Evolutionary conservation across 2,329 filamentous ascomycete species (phyloP), one percentile per base, ranked within the genome.

Genomic region (Trichoderma sp.): DNA sequence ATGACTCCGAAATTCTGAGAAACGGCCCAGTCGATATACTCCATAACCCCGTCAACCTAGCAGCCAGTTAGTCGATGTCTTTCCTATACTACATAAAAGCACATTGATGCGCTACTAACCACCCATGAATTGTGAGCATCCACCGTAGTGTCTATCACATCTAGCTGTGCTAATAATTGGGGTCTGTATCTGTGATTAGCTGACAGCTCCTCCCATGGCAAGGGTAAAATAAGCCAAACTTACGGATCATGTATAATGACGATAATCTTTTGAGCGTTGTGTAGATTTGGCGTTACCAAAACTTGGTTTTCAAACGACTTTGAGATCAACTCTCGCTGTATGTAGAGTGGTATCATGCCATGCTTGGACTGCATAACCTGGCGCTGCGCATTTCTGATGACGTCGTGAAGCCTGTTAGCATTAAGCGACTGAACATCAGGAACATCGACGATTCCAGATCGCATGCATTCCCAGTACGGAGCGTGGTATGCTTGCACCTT

Each of bases 191-290:
- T 16, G 18, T 39, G 32, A 7, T 77, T 16, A 77, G 69, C 30
- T 43, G 14, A 68, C 24, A 5, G 18, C 5, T 43, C 7, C 21
- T 5, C 7, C 21, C 6, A n/a, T 13, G 26, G 13, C 4, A 26
- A 26, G 24, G 6, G 32, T 14, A 60, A 18, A 49, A 37, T 5
- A 11, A 8, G 32, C 21, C 24, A 46, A 56, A 84, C 90, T 84
- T 80, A 93, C 85, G 95, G 93, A 75, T 97, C 95, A 78, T 99
- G 96, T 68, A 99, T 90, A 59, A 98, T 91, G 13, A 99, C 83
- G 14, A 99, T 77, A 4, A 98, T 83, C 65, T 89, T 92, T 68
- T 86, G 87, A 21, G 87, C 85, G 43, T 86, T 81, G 68, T 88
- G 83, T 65, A 96, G 88, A 55, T 89, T 86, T 1, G 90, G 87